Evolutionary conservation across 495 filamentous ascomycete genomes (phyloP).

Genomic region (Penicillium simplicissimum): DNA sequence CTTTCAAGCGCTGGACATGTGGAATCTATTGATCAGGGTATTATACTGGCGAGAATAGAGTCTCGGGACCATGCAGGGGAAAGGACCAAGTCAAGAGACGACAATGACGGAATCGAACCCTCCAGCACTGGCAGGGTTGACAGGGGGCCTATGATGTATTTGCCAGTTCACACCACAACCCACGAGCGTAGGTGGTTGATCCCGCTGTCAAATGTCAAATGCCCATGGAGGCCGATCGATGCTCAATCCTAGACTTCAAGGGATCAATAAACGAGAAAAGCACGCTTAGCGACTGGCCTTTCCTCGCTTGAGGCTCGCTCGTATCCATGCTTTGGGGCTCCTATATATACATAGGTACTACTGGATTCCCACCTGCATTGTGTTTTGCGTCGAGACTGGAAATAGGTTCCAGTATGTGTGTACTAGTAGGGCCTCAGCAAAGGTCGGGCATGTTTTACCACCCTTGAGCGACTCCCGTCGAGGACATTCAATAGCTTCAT

Average conservation of each 20-base stretch:
- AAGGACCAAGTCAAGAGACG: constrained; percentile 9
- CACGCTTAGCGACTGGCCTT: neutral
- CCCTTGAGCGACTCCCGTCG: neutral
- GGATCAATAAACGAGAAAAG: neutral
- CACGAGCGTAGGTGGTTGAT: neutral
- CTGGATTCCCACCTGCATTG: no score
- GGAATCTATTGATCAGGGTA: neutral
- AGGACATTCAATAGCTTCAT: neutral
- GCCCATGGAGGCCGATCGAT: neutral
- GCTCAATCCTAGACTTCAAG: neutral
- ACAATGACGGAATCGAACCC: constrained; percentile 32
- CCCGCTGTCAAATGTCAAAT: neutral
- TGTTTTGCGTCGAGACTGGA: no score
- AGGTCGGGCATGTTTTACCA: neutral
- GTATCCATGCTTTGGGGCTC: neutral
- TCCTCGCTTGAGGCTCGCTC: neutral
- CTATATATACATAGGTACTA: neutral
- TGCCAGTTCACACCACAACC: constrained; percentile 1
- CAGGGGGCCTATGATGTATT: constrained; percentile 21
- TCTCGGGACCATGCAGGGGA: constrained; percentile 4
- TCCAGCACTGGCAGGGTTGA: constrained; percentile 21
- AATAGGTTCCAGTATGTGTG: neutral
- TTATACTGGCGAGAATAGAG: neutral
- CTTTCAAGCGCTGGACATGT: neutral
- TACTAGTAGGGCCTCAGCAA: neutral